Evolutionary conservation across 352 stramenopile species (phyloP), one percentile per base, ranked within the genome.

Genomic region (Globisporangium spiculum): DNA sequence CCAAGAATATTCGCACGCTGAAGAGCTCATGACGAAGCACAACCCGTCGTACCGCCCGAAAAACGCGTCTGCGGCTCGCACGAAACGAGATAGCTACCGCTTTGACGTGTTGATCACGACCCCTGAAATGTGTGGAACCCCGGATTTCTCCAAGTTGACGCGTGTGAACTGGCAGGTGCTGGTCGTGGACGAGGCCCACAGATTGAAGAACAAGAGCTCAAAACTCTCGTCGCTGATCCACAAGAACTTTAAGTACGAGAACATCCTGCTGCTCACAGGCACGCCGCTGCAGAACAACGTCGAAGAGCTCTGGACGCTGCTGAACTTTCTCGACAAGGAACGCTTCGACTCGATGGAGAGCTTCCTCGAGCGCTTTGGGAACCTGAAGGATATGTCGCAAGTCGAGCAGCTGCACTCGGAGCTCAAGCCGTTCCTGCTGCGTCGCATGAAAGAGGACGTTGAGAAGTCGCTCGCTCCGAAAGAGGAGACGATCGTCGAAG

Each of bases 81-180:
- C 76, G 10, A 87, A 85, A 63, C 73, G 76, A 22, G 79, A 83
- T 24, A 89, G 88, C 65, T 91, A 95, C 67, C 88, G 97, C 20
- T 99, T 99, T 78, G 97, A 99, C 74, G 97, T 99, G 26, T 78
- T 99, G 14, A 98, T 99, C 41, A 99, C 98, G 22, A 99, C 98
- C 1, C 99, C 99, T 77, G 98, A 99, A 74, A 99, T 99, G 77
- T 91, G 98, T 8, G 90, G 84, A 26, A 94, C 98, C 44, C 95
- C 93, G 57, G 96, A 99, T 65, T 86, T 97, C n/a, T 82, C 76
- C 50, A 94, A 98, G 56, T 85, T 99, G 64, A 89, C 89, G 59
- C 87, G 97, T 60, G 84, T 95, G 22, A 70, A 92, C 56, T 99
- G 98, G 96, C 89, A 97, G 70, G 77, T 98, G 3, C 84, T 99